Evolutionary conservation across 2,329 filamentous ascomycete genomes (phyloP), one percentile per base, ranked within the genome.

Genomic region (Alternaria arbusti): DNA sequence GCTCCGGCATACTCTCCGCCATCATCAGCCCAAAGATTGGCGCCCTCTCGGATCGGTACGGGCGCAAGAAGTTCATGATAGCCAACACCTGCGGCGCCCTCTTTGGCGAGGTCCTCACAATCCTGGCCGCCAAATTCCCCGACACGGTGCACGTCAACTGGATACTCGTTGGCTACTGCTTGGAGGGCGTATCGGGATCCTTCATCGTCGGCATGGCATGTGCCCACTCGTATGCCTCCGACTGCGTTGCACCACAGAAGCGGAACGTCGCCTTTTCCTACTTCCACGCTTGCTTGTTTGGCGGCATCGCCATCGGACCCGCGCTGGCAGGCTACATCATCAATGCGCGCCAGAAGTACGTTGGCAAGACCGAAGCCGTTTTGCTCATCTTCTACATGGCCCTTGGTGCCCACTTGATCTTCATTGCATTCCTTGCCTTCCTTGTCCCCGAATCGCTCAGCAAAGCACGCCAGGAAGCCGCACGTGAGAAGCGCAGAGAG

Each of bases 271-370:
- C 90, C 5, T 96, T 98, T 78, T 94, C 93, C 7, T 95, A 94
- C 76, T 90, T 98, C 72, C 93, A 98, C 73, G 94, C 93, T 11
- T 94, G 91, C 70, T 84, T 99, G 9, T 98, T 97, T 79, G 86
- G 87, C 2, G 96, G 96, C n/a, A 88, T 98, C 49, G 95, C 96
- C 0, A 81, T 95, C 30, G 96, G 96, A 0, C 96, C 96, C 8
- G 85, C 96, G 3, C 75, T 97, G 22, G 91, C 94, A 0, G 94
- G 91, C 3, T 90, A 92, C 70, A 84, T 97, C 46, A 90, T 97
- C 72, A 88, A 91, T 72, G 67, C 67, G n/a, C 74, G 74, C 9
- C 57, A 69, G 54, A 74, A 76, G 55, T 69, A 72, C 36, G 70
- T 74, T 7, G 71, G 74, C 44, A 86, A 85, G 78, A 94, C 92